These are phyloP conservation scores for Tricholomella constricta DNA, from an alignment of 768 basidiomycete species.

Conservation along the genomic window DNA sequence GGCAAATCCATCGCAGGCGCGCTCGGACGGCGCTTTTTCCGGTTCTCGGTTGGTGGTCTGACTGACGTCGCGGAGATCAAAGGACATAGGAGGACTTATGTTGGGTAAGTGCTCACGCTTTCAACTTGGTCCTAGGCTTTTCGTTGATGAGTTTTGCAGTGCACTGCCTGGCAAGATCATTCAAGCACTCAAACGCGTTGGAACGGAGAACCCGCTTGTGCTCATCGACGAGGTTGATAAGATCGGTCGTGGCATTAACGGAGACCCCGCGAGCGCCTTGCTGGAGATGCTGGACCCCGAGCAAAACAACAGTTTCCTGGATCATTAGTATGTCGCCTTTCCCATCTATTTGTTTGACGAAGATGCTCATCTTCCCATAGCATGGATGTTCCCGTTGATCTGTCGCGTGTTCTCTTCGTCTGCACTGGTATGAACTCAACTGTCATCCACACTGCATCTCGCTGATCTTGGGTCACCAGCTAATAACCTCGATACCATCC, in stretches of 20 bases:
- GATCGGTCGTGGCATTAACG: constrained; percentile 88
- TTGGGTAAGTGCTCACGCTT: constrained; percentile 57
- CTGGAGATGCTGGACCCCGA: constrained; percentile 95
- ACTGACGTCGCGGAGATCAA: constrained; percentile 99
- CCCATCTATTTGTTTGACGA: background rate
- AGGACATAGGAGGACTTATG: constrained; percentile 96
- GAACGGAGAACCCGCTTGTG: constrained; percentile 92
- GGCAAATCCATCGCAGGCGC: constrained; percentile 95
- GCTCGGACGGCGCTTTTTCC: constrained; percentile 89
- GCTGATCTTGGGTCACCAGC: constrained; percentile 40
- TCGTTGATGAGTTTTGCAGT: constrained; percentile 33
- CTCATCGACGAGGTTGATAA: constrained; percentile 97
- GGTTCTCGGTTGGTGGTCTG: constrained; percentile 95
- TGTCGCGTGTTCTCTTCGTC: constrained; percentile 95
- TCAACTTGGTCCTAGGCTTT: background rate
- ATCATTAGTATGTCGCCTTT: constrained; percentile 79
- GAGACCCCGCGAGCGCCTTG: constrained; percentile 89
- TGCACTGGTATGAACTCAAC: constrained; percentile 59
- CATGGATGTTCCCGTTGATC: constrained; percentile 96
- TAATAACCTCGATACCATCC: constrained; percentile 91
- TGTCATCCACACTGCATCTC: background rate
- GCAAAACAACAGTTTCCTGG: constrained; percentile 92
- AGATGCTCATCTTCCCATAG: constrained; percentile 39
- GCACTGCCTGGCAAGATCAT: constrained; percentile 95
- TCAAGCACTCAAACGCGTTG: constrained; percentile 89